Base-by-base conservation (phyloP, 768 basidiomycete genomes). In the Tephrocybe sp. region DNA sequence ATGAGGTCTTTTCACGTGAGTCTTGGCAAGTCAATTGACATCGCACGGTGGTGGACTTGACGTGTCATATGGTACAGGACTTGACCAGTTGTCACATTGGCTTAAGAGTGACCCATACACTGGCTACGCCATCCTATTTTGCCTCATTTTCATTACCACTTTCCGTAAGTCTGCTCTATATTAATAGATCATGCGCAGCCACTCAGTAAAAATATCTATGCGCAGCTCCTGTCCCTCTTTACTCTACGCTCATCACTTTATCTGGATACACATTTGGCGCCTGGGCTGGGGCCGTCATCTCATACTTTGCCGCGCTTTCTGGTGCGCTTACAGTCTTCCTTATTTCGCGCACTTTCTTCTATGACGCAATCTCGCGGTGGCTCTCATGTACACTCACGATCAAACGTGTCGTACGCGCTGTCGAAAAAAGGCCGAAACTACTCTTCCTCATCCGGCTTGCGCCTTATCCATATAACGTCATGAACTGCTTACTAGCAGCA, bases 381-480 rank as follows among this genome's bases (percentile, higher is more conserved):
- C 79, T 94, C 9, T 76, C 82, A 22, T 83, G 78, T 13, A 82
- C 88, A 1, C 70, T 76, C 42, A 82, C 84, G 10, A 79, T 94
- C 62, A 84, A 80, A 56, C 86, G 91, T 40, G 88, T 89, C 49
- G 85, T 95, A 9, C 78, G 84, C 29, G 92, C 92, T 19, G 87
- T 97, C 57, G 91, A 94, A 70, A 83, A 84, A 66, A 82, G 86
- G 44, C 93, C 93, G 0, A 84, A 84, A 60, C 77, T 97, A 4
- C 82, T 97, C 16, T 92, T 95, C 72, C 81, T 95, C 52, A 90
- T 97, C 58, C 87, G 94, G 42, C 76, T 94, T 47, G 92, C 89
- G n/a, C 91, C 91, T 3, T 91, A 92, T 63, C 90, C 88, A 0
- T 91, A 88, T 73, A 95, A 95, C 70, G 88, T 95, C 61, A 91